Evolutionary conservation across 73 alveolate genomes (phyloP).

Genomic region (Tetrahymena malaccensis): DNA sequence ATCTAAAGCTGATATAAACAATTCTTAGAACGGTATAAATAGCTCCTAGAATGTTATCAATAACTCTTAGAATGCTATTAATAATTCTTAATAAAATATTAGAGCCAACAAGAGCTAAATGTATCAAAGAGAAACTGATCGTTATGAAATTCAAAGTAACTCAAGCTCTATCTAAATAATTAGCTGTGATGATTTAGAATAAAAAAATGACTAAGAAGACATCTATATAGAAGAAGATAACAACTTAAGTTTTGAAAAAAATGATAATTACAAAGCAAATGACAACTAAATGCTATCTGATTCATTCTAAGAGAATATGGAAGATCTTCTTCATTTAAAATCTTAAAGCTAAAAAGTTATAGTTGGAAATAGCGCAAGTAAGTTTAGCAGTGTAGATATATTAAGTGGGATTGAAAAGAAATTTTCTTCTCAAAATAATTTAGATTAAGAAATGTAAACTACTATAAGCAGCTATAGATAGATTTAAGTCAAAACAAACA

Average conservation of each 20-base stretch:
- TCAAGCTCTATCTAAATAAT: neutral
- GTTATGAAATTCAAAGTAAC: neutral
- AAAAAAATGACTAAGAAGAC: neutral
- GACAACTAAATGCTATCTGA: neutral
- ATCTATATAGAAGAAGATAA: neutral
- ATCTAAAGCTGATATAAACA: neutral
- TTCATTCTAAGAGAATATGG: neutral
- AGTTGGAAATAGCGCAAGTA: neutral
- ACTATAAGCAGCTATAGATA: neutral
- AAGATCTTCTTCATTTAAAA: neutral
- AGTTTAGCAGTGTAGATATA: neutral
- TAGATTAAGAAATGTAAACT: neutral
- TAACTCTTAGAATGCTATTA: neutral
- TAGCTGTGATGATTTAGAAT: neutral
- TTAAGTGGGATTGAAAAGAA: neutral
- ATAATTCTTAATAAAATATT: neutral
- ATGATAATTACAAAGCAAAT: neutral
- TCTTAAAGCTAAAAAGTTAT: neutral
- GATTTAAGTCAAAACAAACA: neutral
- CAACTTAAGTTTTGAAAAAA: neutral
- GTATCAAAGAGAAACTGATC: neutral
- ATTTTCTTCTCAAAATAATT: neutral
- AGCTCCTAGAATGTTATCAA: neutral
- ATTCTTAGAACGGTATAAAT: neutral
- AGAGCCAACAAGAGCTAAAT: neutral